These are phyloP conservation scores for Bacidia rubella DNA, from an alignment of 495 filamentous ascomycete species.

Conservation along the genomic window DNA sequence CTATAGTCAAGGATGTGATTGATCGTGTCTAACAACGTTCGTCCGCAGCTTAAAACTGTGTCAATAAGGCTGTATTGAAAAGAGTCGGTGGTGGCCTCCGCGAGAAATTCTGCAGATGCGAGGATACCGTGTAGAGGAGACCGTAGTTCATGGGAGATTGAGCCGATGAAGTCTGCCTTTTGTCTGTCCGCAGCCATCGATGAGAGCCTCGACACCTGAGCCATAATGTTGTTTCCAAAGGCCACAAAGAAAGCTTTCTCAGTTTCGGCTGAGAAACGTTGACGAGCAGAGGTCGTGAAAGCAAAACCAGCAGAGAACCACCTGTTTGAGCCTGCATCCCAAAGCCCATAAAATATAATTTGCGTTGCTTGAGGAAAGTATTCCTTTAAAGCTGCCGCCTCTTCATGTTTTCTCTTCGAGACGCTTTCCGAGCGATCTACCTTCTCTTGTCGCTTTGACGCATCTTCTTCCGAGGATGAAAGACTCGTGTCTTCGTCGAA, in stretches of 20 bases:
- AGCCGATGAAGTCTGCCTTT: conserved; percentile 61
- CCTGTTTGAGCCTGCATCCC: conserved; percentile 52
- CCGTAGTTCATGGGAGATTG: conserved; percentile 65
- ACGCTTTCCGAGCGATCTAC: conserved; percentile 18
- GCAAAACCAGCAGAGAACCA: conserved; percentile 59
- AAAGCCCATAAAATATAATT: conserved; percentile 36
- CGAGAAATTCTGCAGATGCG: conserved; percentile 53
- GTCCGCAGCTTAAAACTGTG: conserved; percentile 61
- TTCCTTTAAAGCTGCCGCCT: conserved; percentile 30
- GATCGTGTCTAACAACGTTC: conserved; percentile 61
- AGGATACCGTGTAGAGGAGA: conserved; percentile 67
- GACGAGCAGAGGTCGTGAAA: conserved; percentile 32
- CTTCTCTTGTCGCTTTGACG: conserved; percentile 1
- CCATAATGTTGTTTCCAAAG: conserved; percentile 54
- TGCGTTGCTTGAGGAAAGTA: conserved; percentile 28
- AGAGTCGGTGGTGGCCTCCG: conserved; percentile 32
- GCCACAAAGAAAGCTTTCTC: conserved; percentile 42
- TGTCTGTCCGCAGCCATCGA: conserved; percentile 27
- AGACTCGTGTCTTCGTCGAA: conserved; percentile 35
- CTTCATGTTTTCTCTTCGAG: conserved; percentile 25
- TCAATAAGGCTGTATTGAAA: conserved; percentile 53
- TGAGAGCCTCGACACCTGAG: conserved; percentile 45
- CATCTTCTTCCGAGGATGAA: conserved; percentile 19
- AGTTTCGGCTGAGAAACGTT: conserved; percentile 28
- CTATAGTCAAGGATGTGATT: conserved; percentile 58